Conservation (phyloP, 371 early-diverging fungal genomes). For the Parasitella parasitica region DNA sequence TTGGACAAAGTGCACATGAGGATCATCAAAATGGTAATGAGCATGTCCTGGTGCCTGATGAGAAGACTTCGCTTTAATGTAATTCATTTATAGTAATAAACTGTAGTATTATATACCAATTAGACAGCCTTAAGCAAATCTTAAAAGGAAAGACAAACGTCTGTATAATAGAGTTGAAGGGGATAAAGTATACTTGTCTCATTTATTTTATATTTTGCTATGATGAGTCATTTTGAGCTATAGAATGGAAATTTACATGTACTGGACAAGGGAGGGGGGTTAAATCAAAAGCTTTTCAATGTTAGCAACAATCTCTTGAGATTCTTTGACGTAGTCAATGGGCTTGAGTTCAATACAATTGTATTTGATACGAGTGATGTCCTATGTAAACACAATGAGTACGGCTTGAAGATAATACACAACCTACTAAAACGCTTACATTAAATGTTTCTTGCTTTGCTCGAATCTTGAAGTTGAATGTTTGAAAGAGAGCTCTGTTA, state of each 20-base stretch:
- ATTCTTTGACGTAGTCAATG: constrained; percentile 64
- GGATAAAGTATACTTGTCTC: no score
- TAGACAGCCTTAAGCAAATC: no score
- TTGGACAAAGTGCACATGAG: neutral
- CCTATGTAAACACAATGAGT: constrained; percentile 45
- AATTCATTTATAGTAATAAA: no score
- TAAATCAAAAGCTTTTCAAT: constrained; percentile 40
- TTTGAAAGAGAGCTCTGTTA: constrained; percentile 60
- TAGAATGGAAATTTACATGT: neutral
- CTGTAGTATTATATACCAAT: no score
- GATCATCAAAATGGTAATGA: constrained; percentile 1
- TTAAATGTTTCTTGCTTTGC: constrained; percentile 85
- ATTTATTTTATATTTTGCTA: no score
- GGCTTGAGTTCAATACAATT: constrained; percentile 49
- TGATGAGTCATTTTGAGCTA: no score
- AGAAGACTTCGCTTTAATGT: no score
- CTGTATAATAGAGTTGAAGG: no score
- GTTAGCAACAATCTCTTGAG: constrained; percentile 44
- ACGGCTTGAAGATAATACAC: neutral
- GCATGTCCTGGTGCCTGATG: neutral
- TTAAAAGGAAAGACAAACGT: no score
- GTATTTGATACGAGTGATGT: constrained; percentile 56
- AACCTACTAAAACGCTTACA: constrained; percentile 42
- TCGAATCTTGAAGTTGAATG: constrained; percentile 70
- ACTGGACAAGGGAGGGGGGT: neutral